Evolutionary conservation across 345 rosid species (phyloP).

Genomic region (Rubroshorea leprosula): DNA sequence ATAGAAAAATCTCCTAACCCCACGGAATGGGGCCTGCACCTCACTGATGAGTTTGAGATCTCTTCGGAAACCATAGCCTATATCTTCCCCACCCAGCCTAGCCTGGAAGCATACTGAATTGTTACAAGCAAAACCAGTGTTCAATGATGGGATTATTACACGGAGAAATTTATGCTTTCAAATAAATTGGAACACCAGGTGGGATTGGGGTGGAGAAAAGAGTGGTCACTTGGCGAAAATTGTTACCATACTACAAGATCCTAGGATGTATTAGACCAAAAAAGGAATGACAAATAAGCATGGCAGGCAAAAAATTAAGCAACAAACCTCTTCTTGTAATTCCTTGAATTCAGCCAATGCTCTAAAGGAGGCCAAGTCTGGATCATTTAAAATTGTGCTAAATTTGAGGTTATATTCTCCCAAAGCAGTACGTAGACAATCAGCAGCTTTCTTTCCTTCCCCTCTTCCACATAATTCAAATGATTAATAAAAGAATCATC

Average conservation of each 20-base stretch:
- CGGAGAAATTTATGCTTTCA: not conserved
- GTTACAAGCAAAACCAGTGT: conserved; percentile 10
- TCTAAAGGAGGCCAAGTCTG: conserved; percentile 89
- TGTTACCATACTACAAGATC: no score
- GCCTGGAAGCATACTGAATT: conserved; percentile 48
- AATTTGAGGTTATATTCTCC: conserved; percentile 86
- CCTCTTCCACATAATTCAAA: conserved; percentile 45
- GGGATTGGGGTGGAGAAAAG: not conserved
- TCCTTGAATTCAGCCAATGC: conserved; percentile 92
- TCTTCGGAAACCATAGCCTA: conserved; percentile 80
- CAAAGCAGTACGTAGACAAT: conserved; percentile 74
- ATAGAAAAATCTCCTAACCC: conserved; percentile 75
- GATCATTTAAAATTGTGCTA: conserved; percentile 88
- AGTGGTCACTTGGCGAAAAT: no score
- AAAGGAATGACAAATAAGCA: not conserved
- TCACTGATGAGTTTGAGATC: conserved; percentile 93
- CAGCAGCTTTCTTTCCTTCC: conserved; percentile 80
- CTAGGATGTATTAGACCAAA: no score
- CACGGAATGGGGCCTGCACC: conserved; percentile 98
- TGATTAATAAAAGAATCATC: conserved; percentile 10
- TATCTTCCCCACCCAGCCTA: conserved; percentile 89
- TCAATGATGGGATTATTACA: not conserved
- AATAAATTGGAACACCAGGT: not conserved
- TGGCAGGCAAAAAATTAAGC: conserved; percentile 3
- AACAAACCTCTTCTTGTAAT: conserved; percentile 83